A percentile compares a stretch with the other conserved stretches of the same genome.
These are phyloP conservation scores for Arthroderma sp. DNA, from an alignment of 2,329 filamentous ascomycete species.

Conservation along the genomic window DNA sequence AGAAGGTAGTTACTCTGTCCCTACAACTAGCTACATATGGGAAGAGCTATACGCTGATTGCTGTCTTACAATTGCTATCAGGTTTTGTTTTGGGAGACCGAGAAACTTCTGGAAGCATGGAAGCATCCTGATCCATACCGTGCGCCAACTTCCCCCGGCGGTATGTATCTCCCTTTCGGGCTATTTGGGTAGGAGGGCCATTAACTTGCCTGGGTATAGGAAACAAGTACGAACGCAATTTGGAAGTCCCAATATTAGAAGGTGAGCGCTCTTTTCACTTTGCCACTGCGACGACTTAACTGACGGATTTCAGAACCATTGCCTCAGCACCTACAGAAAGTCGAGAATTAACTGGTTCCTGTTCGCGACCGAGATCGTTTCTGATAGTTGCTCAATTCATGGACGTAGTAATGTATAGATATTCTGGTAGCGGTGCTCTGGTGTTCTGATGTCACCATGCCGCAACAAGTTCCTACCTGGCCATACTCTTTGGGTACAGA, in stretches of 20 bases:
- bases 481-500: too few relatives aligned
- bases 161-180: slow-evolving; percentile 36
- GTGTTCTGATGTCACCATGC: too few relatives aligned
- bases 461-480: too few relatives aligned
- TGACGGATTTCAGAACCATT: background rate
- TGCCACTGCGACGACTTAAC: background rate
- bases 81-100: slow-evolving; percentile 76
- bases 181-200: background rate
- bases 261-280: slow-evolving; percentile 46
- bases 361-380: too few relatives aligned
- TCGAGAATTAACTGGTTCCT: too few relatives aligned
- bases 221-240: slow-evolving; percentile 91
- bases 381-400: too few relatives aligned
- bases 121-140: slow-evolving; percentile 94
- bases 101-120: slow-evolving; percentile 79
- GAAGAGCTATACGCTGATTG: too few relatives aligned
- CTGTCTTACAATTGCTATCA: slow-evolving; percentile 26
- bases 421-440: too few relatives aligned
- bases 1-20: slow-evolving; percentile 48
- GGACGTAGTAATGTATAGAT: too few relatives aligned
- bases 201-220: slow-evolving; percentile 37
- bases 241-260: slow-evolving; percentile 65
- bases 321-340: slow-evolving; percentile 3
- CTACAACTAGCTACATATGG: background rate
- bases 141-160: slow-evolving; percentile 82